Conservation (phyloP, 73 alveolate species). For the Paramecium primaurelia region DNA sequence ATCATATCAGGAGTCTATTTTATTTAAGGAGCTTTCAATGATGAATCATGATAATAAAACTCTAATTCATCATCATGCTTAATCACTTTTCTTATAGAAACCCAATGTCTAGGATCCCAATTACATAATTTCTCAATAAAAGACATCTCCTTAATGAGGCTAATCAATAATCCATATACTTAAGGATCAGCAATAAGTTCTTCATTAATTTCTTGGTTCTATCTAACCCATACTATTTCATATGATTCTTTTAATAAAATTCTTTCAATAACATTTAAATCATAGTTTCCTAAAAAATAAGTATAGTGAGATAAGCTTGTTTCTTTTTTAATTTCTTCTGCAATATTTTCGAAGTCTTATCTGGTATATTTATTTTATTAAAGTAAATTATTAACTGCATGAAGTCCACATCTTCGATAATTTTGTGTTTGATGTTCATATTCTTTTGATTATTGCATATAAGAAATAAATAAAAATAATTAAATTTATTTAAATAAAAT, state of each 20-base stretch:
- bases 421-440: neutral
- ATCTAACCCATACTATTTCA: neutral
- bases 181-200: neutral
- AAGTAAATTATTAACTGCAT: neutral
- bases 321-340: neutral
- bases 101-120: slow-evolving; percentile 37
- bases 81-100: neutral
- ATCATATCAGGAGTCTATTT: neutral
- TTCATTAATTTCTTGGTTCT: neutral
- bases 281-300: neutral
- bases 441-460: neutral
- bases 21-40: neutral
- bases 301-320: neutral
- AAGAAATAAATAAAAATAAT: neutral
- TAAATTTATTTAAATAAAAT: neutral
- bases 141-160: neutral
- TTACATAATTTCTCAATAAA: neutral
- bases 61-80: neutral
- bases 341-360: neutral
- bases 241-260: neutral
- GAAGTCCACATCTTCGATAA: neutral
- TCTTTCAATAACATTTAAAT: neutral
- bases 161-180: neutral
- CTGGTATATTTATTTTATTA: neutral
- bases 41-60: neutral